Evolutionary conservation across 2,329 filamentous ascomycete species (phyloP).

Genomic region (Fusarium aywerte): DNA sequence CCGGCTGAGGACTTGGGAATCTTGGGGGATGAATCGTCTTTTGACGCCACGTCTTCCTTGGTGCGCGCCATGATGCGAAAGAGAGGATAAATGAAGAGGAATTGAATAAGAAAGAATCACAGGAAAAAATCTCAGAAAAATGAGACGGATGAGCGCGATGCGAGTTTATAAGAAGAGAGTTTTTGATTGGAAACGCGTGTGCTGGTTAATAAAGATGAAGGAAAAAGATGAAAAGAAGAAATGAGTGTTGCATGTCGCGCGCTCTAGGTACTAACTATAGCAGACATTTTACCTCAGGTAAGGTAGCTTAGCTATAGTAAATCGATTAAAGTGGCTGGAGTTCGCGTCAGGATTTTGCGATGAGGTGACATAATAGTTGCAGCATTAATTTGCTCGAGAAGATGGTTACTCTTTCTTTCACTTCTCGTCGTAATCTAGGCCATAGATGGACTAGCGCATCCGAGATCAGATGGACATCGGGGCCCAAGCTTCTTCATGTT

Average conservation of each 20-base stretch:
- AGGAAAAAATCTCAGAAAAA: slow-evolving; percentile 29
- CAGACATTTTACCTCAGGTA: neutral
- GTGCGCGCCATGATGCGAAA: slow-evolving; percentile 48
- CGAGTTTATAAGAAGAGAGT: neutral
- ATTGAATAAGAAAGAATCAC: neutral
- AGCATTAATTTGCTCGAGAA: neutral
- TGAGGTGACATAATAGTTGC: slow-evolving; percentile 23
- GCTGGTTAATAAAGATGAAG: slow-evolving; percentile 10
- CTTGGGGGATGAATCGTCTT: slow-evolving; percentile 31
- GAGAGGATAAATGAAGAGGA: neutral
- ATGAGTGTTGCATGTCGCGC: slow-evolving; percentile 22
- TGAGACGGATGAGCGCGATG: slow-evolving; percentile 1
- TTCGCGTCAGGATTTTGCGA: slow-evolving; percentile 20
- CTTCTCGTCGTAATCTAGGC: neutral
- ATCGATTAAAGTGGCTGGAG: slow-evolving; percentile 34
- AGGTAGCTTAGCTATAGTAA: slow-evolving; percentile 3
- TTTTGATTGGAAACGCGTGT: slow-evolving; percentile 6
- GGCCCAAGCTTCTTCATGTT: slow-evolving; percentile 34
- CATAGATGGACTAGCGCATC: neutral
- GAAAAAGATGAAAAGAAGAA: slow-evolving; percentile 17
- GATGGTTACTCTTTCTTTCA: slow-evolving; percentile 19
- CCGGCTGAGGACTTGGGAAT: slow-evolving; percentile 50
- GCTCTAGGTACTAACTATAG: neutral
- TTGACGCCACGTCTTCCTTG: slow-evolving; percentile 46
- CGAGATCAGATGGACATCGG: slow-evolving; percentile 3